A percentile compares a stretch with the other conserved stretches of the same genome.
Conservation (phyloP, 352 stramenopile genomes). For the Saprolegnia diclina region DNA sequence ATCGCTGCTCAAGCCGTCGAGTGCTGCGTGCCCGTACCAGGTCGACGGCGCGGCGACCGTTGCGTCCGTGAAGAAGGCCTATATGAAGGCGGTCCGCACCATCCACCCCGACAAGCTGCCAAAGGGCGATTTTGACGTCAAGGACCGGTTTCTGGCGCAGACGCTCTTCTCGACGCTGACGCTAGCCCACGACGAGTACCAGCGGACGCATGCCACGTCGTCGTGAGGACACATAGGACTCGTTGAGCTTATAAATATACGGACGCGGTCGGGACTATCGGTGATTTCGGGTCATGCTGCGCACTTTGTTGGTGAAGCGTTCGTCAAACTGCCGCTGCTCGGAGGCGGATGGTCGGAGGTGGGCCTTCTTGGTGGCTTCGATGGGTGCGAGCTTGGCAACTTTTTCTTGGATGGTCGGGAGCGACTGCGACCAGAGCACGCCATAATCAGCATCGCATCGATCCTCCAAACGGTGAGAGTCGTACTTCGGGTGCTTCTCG, state of each 20-base stretch:
- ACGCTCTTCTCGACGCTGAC: constrained; percentile 23
- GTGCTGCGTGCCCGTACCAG: not conserved
- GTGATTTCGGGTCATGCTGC: not conserved
- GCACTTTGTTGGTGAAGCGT: constrained; percentile 3
- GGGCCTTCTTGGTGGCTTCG: not conserved
- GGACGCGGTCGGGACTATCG: not conserved
- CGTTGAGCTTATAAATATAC: constrained; percentile 1
- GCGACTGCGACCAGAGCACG: not conserved
- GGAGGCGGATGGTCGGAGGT: not conserved
- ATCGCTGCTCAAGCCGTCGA: not conserved
- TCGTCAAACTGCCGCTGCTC: constrained; percentile 3
- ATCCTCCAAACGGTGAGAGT: not conserved
- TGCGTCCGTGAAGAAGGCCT: constrained; percentile 28
- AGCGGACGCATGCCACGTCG: constrained; percentile 2
- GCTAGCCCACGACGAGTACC: constrained; percentile 11
- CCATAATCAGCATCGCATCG: not conserved
- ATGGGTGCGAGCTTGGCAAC: not conserved
- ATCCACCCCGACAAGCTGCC: constrained; percentile 32
- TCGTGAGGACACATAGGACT: not conserved
- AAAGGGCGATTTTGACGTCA: constrained; percentile 4
- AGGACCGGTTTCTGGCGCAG: constrained; percentile 17
- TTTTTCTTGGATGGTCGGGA: constrained; percentile 2
- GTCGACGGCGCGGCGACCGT: not conserved
- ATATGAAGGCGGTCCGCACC: constrained; percentile 29
- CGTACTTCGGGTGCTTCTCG: not conserved